Conservation (phyloP, 768 basidiomycete genomes). For the Rhizopogon vulgaris region DNA sequence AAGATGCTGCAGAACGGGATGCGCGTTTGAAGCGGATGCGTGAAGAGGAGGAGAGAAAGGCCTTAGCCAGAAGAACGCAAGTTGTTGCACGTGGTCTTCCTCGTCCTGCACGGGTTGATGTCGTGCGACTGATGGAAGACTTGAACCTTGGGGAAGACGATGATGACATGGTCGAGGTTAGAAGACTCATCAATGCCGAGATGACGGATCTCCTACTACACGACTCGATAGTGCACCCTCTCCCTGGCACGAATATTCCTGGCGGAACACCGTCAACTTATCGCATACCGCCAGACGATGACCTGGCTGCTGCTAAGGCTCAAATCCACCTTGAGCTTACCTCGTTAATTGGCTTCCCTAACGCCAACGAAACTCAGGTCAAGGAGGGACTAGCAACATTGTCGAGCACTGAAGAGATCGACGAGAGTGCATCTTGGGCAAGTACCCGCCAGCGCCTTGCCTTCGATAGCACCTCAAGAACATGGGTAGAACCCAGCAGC, state of each 20-base stretch:
- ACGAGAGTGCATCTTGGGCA: constrained; percentile 70
- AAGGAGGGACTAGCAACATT: constrained; percentile 68
- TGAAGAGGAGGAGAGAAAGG: constrained; percentile 75
- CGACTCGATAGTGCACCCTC: constrained; percentile 80
- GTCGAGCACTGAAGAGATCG: constrained; percentile 52
- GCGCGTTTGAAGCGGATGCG: constrained; percentile 55
- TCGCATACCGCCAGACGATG: constrained; percentile 70
- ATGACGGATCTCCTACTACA: constrained; percentile 76
- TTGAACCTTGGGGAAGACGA: constrained; percentile 47
- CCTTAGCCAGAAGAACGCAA: constrained; percentile 76
- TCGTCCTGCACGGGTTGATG: constrained; percentile 78
- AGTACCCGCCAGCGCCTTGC: constrained; percentile 52
- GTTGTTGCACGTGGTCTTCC: constrained; percentile 80
- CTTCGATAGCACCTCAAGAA: constrained; percentile 47
- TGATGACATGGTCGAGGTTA: constrained; percentile 42
- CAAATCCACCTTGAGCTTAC: constrained; percentile 81
- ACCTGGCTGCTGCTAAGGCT: constrained; percentile 60
- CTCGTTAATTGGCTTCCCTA: constrained; percentile 73
- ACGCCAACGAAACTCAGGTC: constrained; percentile 73
- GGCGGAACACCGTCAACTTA: constrained; percentile 69
- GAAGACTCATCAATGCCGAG: constrained; percentile 68
- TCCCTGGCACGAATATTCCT: constrained; percentile 79
- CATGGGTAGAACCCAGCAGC: constrained; percentile 61
- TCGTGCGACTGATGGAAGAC: constrained; percentile 53
- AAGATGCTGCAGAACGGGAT: constrained; percentile 93